Base-by-base conservation (phyloP, 768 basidiomycete species). In the Leccinum truebloodii region DNA sequence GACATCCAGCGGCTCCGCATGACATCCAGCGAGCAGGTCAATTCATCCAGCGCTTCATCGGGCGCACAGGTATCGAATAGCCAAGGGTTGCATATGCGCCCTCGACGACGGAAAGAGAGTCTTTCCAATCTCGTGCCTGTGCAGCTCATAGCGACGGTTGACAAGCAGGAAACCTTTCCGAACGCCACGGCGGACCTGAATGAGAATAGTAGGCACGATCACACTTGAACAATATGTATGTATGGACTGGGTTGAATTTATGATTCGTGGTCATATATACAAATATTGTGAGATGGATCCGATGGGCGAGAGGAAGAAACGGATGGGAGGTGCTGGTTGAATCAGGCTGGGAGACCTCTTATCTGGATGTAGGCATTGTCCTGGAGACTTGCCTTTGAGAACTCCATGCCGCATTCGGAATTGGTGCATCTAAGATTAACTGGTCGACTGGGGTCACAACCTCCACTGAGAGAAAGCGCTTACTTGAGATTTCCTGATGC, bases 1-100 rank as follows among this genome's bases (percentile, higher is more conserved):
- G 88, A 94, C 75, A 73, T 94, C 54, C 90, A 92, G 73, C 81
- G 85, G 63, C 78, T 89, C 22, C 85, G 86, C 59, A 74, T 75
- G 74, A 67, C 73, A 50, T 49, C 66, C 16, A 55, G 59, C 46
- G 57, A 61, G 54, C 69, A 61, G n/a, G 34, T 46, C 30, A 53
- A 50, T 28, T 24, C 60, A 14, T 59, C 69, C 16, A 32, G 59
- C 12, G 20, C 58, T 12, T 68, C 67, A 8, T 62, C 65, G 2
- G 53, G 67, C 55, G 14, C 66, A 46, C 73, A 63, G 20, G 37
- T 48, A 3, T 54, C 67, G 9, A 78, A 80, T 24, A 70, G 73
- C 24, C 80, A 83, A 49, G 74, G 77, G 35, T 64, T 82, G 66
- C 78, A 83, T 52, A 77, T 79, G 65, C 80, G 80, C 52, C 82